Evolutionary conservation across 2,329 filamentous ascomycete species (phyloP).

Genomic region (Diaporthe ampelina): DNA sequence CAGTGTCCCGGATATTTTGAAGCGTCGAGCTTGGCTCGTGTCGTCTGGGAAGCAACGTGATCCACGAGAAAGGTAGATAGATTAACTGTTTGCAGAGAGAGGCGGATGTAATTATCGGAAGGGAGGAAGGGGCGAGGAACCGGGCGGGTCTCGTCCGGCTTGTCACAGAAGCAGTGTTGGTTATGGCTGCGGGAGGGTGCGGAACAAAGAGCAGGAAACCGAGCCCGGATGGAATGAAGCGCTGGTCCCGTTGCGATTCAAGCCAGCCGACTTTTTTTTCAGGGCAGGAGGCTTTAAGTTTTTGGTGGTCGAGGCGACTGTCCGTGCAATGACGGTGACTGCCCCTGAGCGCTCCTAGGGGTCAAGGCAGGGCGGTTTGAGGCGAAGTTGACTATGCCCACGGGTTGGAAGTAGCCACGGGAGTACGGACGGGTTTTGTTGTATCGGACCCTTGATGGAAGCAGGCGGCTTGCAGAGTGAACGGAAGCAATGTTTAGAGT

Average conservation of each 20-base stretch:
- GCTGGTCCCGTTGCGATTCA: conserved; percentile 34
- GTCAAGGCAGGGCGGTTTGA: conserved; percentile 30
- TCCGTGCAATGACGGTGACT: conserved; percentile 7
- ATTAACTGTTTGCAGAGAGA: conserved; percentile 26
- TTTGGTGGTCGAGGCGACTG: conserved; percentile 24
- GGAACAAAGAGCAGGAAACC: conserved; percentile 36
- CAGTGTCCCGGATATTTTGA: neutral
- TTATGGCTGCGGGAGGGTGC: conserved; percentile 24
- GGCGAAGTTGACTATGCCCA: conserved; percentile 31
- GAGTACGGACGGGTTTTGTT: conserved; percentile 31
- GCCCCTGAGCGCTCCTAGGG: conserved; percentile 22
- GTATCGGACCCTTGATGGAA: conserved; percentile 14
- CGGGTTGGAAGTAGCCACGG: conserved; percentile 24
- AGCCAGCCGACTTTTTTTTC: conserved; percentile 5
- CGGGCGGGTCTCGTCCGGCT: conserved; percentile 26
- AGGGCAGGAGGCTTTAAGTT: conserved; percentile 30
- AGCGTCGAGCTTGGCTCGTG: conserved; percentile 15
- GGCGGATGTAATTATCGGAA: conserved; percentile 23
- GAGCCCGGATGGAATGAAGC: conserved; percentile 31
- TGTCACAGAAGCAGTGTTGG: conserved; percentile 40
- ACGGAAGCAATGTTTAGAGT: conserved; percentile 25
- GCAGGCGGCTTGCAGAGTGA: conserved; percentile 28
- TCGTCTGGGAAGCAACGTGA: neutral
- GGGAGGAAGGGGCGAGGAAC: conserved; percentile 24
- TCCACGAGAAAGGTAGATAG: neutral